Conservation (phyloP, 495 filamentous ascomycete genomes). For the Daldinia grandis region DNA sequence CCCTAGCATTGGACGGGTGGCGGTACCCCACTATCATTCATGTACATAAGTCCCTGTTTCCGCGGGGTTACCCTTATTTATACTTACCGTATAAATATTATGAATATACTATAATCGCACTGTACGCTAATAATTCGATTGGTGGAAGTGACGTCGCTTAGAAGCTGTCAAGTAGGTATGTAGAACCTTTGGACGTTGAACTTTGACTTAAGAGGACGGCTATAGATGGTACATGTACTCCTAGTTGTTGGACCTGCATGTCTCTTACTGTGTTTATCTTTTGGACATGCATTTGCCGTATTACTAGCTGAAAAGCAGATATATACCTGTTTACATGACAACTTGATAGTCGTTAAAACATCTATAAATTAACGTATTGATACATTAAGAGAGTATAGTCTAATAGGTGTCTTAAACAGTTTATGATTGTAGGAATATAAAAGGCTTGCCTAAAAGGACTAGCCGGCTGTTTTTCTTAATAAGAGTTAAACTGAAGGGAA, state of each 20-base stretch:
- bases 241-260: no score
- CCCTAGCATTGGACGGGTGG: constrained; percentile 34
- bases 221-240: no score
- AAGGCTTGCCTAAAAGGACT: not conserved
- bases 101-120: not conserved
- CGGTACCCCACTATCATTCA: constrained; percentile 7
- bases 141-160: constrained; percentile 3
- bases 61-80: constrained; percentile 2
- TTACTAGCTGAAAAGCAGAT: not conserved
- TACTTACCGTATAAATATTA: not conserved
- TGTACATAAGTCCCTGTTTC: not conserved
- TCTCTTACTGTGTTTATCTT: no score
- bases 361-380: not conserved
- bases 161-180: not conserved
- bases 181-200: no score
- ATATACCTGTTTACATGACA: not conserved
- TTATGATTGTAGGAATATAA: not conserved
- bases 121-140: not conserved
- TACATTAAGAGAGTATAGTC: not conserved
- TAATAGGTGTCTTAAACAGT: not conserved
- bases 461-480: not conserved
- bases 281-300: no score
- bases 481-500: not conserved
- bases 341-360: no score
- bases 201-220: not conserved